Base-by-base conservation (phyloP, 495 filamentous ascomycete genomes). In the Annulohypoxylon nitens region DNA sequence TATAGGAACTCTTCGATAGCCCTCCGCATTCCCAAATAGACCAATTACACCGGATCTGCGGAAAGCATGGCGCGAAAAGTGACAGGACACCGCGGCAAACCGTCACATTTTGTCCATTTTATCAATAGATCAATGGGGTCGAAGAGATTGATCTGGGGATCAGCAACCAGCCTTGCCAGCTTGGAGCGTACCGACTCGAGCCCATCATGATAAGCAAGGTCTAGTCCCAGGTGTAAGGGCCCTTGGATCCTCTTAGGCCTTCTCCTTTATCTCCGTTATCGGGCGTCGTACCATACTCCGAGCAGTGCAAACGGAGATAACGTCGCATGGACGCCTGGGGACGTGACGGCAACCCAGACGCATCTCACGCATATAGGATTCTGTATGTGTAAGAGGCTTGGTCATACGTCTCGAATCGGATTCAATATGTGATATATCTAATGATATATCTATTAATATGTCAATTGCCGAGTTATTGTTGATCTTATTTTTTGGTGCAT, bases 241-340 rank as follows among this genome's bases (percentile, higher is more conserved):
- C 63, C 34, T 34, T 43, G 64, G 63, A 33, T 36, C 57, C 59
- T 14, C 63, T 59, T 75, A 57, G 68, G 39, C 64, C 26, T 69
- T 60, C 39, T 43, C 45, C 68, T 71, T 75, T 75, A 75, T 75
- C 73, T 75, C 73, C 73, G 73, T 75, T 75, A 75, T 75, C 73
- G 73, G 73, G 68, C 64, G 68, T 72, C 60, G 64, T 66, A 61
- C 60, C 37, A 53, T 67, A 25, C 37, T 25, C 53, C 45, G 34
- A 65, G 50, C 59, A 58, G 61, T 65, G 26, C 64, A 60, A 62
- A 64, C 71, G 71, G 71, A 75, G 73, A 75, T 75, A 71, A 72
- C 54, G 71, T 58, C 63, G 58, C 67, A 70, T 70, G 57, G 61
- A 57, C 33, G 36, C 51, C 34, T 61, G 30, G 58, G 26, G 45